Conservation (phyloP, 805 yeast genomes). For the Sugiyamaella lignohabitans region DNA sequence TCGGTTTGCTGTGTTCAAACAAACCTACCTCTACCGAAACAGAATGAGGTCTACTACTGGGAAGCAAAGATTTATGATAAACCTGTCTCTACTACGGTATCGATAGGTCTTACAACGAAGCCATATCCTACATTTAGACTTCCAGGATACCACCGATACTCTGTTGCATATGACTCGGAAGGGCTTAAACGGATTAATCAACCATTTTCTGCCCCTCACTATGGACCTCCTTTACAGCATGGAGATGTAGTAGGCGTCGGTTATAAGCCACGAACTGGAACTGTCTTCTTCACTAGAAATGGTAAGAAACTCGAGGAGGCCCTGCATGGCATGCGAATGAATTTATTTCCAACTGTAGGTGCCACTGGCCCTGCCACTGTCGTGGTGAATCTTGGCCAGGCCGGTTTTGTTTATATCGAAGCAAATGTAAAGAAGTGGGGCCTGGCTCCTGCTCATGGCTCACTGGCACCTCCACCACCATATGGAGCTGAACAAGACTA, state of each 20-base stretch:
- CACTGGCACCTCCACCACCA: conserved; percentile 88
- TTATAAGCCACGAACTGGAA: conserved; percentile 71
- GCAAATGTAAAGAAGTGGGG: conserved; percentile 96
- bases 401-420: conserved; percentile 84
- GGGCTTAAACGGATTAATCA: conserved; percentile 77
- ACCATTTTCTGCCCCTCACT: conserved; percentile 48
- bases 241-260: conserved; percentile 96
- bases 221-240: conserved; percentile 48
- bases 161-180: conserved; percentile 79
- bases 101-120: conserved; percentile 74
- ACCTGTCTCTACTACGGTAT: conserved; percentile 43
- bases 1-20: conserved; percentile 66
- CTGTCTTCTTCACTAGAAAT: conserved; percentile 88
- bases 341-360: conserved; percentile 84
- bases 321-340: conserved; percentile 62
- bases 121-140: conserved; percentile 93
- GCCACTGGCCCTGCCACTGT: conserved; percentile 73
- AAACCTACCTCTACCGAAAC: conserved; percentile 76
- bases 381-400: conserved; percentile 85
- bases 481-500: conserved; percentile 77
- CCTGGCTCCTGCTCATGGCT: conserved; percentile 83
- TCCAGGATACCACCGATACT: conserved; percentile 85
- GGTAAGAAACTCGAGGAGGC: conserved; percentile 86
- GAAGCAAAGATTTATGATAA: conserved; percentile 77
- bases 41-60: conserved; percentile 81